phyloP scores from a whole-genome alignment of 2,329 filamentous ascomycete species.

The Hypoxylon sp. region DNA sequence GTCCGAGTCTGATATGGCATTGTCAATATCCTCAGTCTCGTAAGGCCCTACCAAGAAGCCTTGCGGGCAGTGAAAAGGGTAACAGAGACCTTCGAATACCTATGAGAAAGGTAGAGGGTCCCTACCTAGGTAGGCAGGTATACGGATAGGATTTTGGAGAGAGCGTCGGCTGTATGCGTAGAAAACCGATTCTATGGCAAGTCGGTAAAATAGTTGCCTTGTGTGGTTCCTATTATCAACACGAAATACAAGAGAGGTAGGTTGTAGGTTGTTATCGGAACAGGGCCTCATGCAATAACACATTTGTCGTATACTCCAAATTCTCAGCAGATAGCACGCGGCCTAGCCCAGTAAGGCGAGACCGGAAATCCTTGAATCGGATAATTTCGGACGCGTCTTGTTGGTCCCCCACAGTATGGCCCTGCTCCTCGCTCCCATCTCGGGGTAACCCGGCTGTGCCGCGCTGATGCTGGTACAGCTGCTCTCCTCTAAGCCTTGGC shows the following conservation, averaged over 20 bases:
- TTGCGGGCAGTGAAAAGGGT: too few species aligned
- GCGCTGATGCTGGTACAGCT: not conserved
- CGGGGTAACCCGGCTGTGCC: slow-evolving; percentile 11
- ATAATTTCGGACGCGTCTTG: slow-evolving; percentile 18
- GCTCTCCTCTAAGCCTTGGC: not conserved
- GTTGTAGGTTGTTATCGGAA: not conserved
- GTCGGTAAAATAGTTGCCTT: too few species aligned
- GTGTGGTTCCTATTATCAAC: not conserved
- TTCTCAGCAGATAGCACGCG: slow-evolving; percentile 11
- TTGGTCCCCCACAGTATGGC: slow-evolving; percentile 4
- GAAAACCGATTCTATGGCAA: not conserved
- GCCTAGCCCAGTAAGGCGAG: slow-evolving; percentile 6
- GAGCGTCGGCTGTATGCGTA: not conserved
- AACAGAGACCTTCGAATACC: too few species aligned
- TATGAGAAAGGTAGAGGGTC: too few species aligned
- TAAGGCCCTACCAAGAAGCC: not conserved
- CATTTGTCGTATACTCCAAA: slow-evolving; percentile 13
- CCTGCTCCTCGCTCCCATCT: slow-evolving; percentile 9
- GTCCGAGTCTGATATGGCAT: not conserved
- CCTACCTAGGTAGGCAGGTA: not conserved
- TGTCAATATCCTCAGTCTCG: not conserved
- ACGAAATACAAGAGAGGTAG: not conserved
- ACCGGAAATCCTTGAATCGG: slow-evolving; percentile 18
- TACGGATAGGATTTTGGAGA: too few species aligned
- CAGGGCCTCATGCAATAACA: slow-evolving; percentile 11